phyloP scores from a whole-genome alignment of 140 eudicot genomes.

The Cichorium intybus region DNA sequence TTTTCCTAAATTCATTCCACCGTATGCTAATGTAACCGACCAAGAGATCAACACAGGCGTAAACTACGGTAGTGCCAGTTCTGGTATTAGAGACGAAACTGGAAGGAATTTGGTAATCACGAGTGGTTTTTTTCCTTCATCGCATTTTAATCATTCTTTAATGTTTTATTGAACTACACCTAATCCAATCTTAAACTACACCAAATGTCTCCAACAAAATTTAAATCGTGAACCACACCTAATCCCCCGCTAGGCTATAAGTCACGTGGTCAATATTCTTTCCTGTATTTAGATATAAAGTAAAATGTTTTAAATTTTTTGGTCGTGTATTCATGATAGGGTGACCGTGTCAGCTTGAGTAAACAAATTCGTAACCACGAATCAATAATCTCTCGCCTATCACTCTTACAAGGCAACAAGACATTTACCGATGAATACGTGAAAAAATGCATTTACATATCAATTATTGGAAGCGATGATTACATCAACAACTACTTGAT shows the following conservation, averaged over 20 bases:
- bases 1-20: slow-evolving; percentile 27
- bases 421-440: background rate
- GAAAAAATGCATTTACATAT: slow-evolving; percentile 22
- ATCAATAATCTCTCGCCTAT: background rate
- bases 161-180: no score
- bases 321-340: no score
- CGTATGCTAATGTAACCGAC: slow-evolving; percentile 29
- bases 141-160: no score
- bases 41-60: slow-evolving; percentile 32
- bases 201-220: no score
- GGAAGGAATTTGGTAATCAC: slow-evolving; percentile 26
- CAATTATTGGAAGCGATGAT: slow-evolving; percentile 36
- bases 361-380: slow-evolving; percentile 18
- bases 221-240: no score
- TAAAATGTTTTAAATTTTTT: no score
- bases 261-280: no score
- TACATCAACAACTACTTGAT: slow-evolving; percentile 38
- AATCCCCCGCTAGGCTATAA: no score
- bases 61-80: slow-evolving; percentile 45
- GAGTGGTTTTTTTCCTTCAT: no score
- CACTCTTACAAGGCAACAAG: background rate
- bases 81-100: slow-evolving; percentile 53
- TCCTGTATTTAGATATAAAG: no score
- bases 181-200: no score
- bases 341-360: slow-evolving; percentile 13